Base-by-base conservation (phyloP, 768 basidiomycete species). In the Hericium alpestre region DNA sequence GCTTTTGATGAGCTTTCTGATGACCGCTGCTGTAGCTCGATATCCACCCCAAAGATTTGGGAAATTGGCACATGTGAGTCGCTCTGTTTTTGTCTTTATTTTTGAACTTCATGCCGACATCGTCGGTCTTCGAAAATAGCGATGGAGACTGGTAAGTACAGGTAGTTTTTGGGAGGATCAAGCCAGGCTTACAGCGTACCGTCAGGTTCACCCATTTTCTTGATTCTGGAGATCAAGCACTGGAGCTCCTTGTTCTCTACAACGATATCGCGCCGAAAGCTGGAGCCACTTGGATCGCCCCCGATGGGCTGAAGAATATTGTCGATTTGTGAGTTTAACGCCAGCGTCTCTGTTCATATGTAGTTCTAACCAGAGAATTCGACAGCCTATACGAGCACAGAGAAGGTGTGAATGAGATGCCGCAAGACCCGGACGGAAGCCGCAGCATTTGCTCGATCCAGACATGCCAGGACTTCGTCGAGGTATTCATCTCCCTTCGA, bases 221-320 rank as follows among this genome's bases (percentile, higher is more conserved):
- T 38, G 72, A 73, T 57, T 73, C 72, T 11, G 70, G 68, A 2
- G 73, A 74, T 56, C 73, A 73, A 59, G 73, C 65, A 3, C 60
- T 73, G 18, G 65, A 69, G 15, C 66, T 71, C 23, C 70, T 73
- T 22, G 70, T 71, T 0, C 56, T 74, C 13, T 74, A 67, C 64
- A 64, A 69, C 48, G 66, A 71, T 43, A 71, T 74, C 59, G 40
- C 50, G 18, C 65, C 66, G n/a, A 58, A 63, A 4, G 72, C 66
- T 6, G 73, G 73, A 27, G 72, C 65, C 9, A 73, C 73, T 27
- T 70, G 63, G 55, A 70, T 74, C 56, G 65, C 69, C 6, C 71
- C 72, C 2, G 69, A 71, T 25, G 69, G 70, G 0, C 69, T 73
- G 51, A 61, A 62, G 46, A 64, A 67, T 38, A 62, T 65, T 20